Percentiles rank a stretch among this genome's conserved stretches.
Evolutionary conservation across 2,329 filamentous ascomycete species (phyloP).

Genomic region (Lecanicillium sp.): DNA sequence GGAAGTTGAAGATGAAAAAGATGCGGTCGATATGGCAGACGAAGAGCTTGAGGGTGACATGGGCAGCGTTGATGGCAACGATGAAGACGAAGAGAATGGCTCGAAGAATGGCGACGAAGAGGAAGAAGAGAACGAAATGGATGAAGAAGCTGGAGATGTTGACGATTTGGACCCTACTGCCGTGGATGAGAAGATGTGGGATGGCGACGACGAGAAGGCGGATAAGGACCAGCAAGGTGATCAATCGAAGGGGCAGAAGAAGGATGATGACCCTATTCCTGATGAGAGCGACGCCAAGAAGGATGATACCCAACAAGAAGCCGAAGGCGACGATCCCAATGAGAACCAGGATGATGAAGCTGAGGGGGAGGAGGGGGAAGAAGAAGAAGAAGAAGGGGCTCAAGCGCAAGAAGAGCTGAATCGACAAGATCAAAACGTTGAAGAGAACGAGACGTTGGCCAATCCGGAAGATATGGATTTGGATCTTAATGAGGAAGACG

Average conservation of each 20-base stretch:
- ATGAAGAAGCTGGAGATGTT: constrained; percentile 85
- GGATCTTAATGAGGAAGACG: constrained; percentile 61
- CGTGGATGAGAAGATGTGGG: constrained; percentile 99
- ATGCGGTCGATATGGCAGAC: constrained; percentile 86
- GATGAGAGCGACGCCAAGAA: constrained; percentile 50
- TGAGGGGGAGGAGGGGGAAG: constrained; percentile 52
- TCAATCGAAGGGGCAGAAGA: constrained; percentile 60
- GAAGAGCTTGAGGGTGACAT: constrained; percentile 86
- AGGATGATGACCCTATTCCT: constrained; percentile 53
- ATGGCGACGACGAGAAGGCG: constrained; percentile 72
- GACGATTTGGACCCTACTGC: constrained; percentile 84
- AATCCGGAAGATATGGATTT: constrained; percentile 85
- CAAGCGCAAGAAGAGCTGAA: constrained; percentile 48
- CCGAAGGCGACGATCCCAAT: constrained; percentile 41
- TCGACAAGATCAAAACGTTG: constrained; percentile 62
- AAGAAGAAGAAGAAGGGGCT: constrained; percentile 49
- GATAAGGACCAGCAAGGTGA: constrained; percentile 77
- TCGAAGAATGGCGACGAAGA: constrained; percentile 55
- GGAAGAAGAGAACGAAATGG: constrained; percentile 65
- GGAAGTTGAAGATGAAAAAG: constrained; percentile 71
- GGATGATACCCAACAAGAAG: constrained; percentile 26
- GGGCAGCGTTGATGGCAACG: constrained; percentile 53
- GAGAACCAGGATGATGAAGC: constrained; percentile 43
- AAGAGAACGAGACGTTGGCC: constrained; percentile 75
- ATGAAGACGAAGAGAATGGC: constrained; percentile 52